Evolutionary conservation across 805 yeast species (phyloP), one percentile per base, ranked within the genome.

Genomic region (Millerozyma acaciae): DNA sequence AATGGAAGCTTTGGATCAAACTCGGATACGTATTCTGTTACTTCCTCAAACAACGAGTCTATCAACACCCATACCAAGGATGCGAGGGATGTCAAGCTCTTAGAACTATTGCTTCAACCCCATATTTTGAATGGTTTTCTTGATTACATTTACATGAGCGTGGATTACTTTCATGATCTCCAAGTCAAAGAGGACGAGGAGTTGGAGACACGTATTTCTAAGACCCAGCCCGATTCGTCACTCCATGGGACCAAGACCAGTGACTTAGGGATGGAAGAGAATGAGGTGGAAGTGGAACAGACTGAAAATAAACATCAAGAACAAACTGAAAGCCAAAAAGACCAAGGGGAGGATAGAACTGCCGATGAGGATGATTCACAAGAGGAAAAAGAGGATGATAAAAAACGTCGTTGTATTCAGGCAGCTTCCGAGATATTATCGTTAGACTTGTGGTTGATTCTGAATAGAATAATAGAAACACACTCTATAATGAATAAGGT

Each of bases 91-190:
- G 55, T 57, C 24, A 81, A 83, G 51, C 70, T 93, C 31, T 68
- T 89, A 24, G 93, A 87, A 48, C 80, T 80, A 48, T 65, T 93
- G 35, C 72, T 90, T 42, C 85, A 84, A 50, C 88, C 93, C 10
- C 84, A 79, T 33, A 76, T 86, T 10, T 56, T 90, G 39, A 71
- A 68, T 33, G 76, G 77, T 36, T 70, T 90, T 37, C 76, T 90
- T 19, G 77, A 80, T 24, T 78, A 76, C 47, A 73, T 88, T 26
- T 76, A 78, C 21, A 60, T 58, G 12, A 59, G 70, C 39, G 79
- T 73, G 27, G 72, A 64, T 10, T 70, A 56, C 37, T 73, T 68
- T 42, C 51, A 61, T 33, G 57, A 55, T 7, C 43, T 50, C 21
- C 40, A 44, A 9, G 22, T 49, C 12, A 50, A 47, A 17, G 63